Evolutionary conservation across 78 protist genomes (phyloP), one percentile per base, ranked within the genome.

Genomic region (Neovahlkampfia damariscottae): DNA sequence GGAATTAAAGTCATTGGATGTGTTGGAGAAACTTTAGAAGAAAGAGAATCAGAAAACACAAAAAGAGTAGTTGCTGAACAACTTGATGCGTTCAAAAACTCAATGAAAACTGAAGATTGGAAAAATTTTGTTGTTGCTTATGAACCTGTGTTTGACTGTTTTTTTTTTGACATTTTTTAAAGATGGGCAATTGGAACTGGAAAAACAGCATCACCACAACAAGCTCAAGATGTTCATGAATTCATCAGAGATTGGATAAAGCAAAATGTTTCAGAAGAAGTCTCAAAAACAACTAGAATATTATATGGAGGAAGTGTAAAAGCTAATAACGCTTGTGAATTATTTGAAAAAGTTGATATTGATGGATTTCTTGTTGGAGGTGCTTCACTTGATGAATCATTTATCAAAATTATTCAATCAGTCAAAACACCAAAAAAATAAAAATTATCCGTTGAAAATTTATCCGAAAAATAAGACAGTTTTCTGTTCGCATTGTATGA

Each of bases 101-200:
- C 70, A 1, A 62, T 84, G 40, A 7, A 50, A 68, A 84, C 67
- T 27, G 70, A 78, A 28, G 84, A 83, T 38, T 89, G 96, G 95
- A 3, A 71, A 6, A 34, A n/a, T 29, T 79, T 91, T 2, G 94
- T 89, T 67, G 31, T 95, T 76, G 98, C 98, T 0, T 96, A 96
- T 71, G 99, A 96, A 84, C 99, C 99, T 7, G 98, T 98, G 39
- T n/a, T n/a, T n/a, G n/a, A n/a, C n/a, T n/a, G n/a, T n/a, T n/a
- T n/a, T n/a, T n/a, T n/a, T n/a, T n/a, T n/a, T n/a, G n/a, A n/a
- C n/a, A n/a, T n/a, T n/a, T n/a, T n/a, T n/a, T n/a, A n/a, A n/a
- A n/a, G n/a, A n/a, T 98, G 98, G 97, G 98, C 99, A 66, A 98
- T 98, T 59, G 99, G 99, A 29, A 98, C 99, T 40, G 99, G 99